phyloP scores from a whole-genome alignment of 2,329 filamentous ascomycete genomes.

The Achaetomium macrosporum region DNA sequence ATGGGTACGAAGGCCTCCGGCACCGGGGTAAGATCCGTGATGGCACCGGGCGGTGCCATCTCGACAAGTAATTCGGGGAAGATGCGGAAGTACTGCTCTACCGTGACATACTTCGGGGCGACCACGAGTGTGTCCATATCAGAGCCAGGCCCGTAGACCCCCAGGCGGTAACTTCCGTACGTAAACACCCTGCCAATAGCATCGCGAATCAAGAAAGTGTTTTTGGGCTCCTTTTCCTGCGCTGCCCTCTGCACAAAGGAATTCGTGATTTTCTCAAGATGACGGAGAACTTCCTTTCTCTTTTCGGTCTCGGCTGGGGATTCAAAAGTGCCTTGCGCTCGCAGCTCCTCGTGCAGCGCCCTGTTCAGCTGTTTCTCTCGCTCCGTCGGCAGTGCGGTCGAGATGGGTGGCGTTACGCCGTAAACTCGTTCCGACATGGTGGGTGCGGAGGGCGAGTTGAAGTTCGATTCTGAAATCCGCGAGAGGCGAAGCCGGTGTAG shows the following conservation, averaged over 20 bases:
- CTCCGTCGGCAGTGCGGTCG: constrained; percentile 66
- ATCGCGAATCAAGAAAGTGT: constrained; percentile 70
- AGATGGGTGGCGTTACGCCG: constrained; percentile 82
- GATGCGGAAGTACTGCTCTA: constrained; percentile 85
- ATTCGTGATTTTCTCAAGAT: constrained; percentile 72
- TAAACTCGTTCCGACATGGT: constrained; percentile 30
- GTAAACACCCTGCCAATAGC: constrained; percentile 92
- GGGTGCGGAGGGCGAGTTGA: neutral
- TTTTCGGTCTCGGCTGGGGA: constrained; percentile 74
- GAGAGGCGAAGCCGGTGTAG: too few relatives aligned
- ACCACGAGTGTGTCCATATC: constrained; percentile 97
- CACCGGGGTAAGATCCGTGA: constrained; percentile 79
- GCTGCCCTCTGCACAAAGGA: constrained; percentile 85
- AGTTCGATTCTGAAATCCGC: neutral
- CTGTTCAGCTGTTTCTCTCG: constrained; percentile 72
- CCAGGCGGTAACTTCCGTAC: constrained; percentile 90
- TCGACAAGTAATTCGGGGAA: constrained; percentile 76
- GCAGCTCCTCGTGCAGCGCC: constrained; percentile 75
- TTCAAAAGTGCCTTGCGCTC: constrained; percentile 88
- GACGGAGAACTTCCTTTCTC: constrained; percentile 65
- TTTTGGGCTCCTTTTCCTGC: constrained; percentile 62
- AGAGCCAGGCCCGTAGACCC: constrained; percentile 89
- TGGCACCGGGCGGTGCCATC: constrained; percentile 70
- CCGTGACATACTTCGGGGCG: constrained; percentile 79
- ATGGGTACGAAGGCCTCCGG: constrained; percentile 92